Conservation (phyloP, 257 asterid species). For the Solanum sitiens region DNA sequence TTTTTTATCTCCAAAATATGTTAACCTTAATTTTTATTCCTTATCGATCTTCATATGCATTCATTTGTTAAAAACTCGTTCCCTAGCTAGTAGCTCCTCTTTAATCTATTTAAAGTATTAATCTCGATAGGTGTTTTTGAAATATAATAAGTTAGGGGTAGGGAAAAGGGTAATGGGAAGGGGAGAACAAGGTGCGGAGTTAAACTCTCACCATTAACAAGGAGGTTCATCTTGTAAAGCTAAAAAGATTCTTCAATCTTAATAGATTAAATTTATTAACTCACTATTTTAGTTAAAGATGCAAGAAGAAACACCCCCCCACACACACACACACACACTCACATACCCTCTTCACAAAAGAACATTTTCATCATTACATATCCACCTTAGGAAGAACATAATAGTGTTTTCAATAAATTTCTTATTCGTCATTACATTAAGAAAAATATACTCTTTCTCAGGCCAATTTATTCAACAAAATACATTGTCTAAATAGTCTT, state of each 20-base stretch:
- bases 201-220: too few species aligned
- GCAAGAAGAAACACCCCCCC: not conserved
- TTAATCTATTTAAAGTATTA: not conserved
- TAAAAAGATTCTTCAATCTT: too few species aligned
- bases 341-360: not conserved
- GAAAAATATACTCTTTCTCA: not conserved
- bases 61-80: not conserved
- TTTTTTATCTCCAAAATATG: not conserved
- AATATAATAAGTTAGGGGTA: not conserved
- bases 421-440: not conserved
- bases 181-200: not conserved
- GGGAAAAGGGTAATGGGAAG: too few species aligned
- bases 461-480: too few species aligned
- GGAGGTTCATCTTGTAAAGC: too few species aligned
- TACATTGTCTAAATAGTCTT: not conserved
- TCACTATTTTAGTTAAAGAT: not conserved
- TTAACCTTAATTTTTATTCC: not conserved
- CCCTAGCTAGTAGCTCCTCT: not conserved
- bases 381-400: not conserved
- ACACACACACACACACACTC: too few species aligned
- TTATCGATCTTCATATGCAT: not conserved
- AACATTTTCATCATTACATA: not conserved
- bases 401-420: too few species aligned
- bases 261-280: not conserved
- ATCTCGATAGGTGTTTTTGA: too few species aligned